A percentile compares a stretch with the other conserved stretches of the same genome.
phyloP scores from a whole-genome alignment of 108 stramenopile species.

The Cylindrotheca fusiformis region DNA sequence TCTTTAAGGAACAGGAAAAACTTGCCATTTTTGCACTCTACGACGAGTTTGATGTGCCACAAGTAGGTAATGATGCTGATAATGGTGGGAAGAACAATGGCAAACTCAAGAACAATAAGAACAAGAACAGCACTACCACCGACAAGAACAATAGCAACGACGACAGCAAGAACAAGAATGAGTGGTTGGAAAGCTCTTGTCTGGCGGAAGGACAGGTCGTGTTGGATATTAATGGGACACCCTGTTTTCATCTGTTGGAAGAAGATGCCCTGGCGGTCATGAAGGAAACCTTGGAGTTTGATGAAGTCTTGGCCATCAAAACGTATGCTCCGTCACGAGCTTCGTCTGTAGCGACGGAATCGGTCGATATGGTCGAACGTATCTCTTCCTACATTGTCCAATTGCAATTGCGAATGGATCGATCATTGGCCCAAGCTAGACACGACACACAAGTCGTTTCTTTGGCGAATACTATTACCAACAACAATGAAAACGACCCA shows the following conservation, averaged over 20 bases:
- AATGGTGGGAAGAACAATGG: too few relatives aligned
- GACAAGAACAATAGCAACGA: too few relatives aligned
- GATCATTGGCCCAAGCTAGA: not conserved
- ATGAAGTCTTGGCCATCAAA: not conserved
- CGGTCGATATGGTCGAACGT: not conserved
- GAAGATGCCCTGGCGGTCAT: not conserved
- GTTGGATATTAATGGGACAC: not conserved
- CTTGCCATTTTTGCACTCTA: not conserved
- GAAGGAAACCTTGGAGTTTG: not conserved
- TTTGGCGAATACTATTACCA: too few relatives aligned
- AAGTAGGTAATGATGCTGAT: too few relatives aligned
- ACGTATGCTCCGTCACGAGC: not conserved
- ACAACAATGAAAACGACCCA: slow-evolving; percentile 1
- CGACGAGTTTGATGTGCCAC: not conserved
- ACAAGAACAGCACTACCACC: too few relatives aligned
- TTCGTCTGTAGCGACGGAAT: not conserved
- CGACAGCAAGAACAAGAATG: slow-evolving; percentile 2
- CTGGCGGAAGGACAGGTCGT: not conserved
- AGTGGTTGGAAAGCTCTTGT: not conserved
- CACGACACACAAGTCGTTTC: too few relatives aligned
- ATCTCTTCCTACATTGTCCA: not conserved
- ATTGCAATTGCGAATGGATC: not conserved
- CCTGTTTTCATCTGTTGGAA: not conserved
- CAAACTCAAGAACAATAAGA: not conserved
- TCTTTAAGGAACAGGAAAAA: not conserved